A percentile compares a stretch with the other conserved stretches of the same genome.
Evolutionary conservation across 352 stramenopile genomes (phyloP).

Genomic region (Phytopythium helicoides): DNA sequence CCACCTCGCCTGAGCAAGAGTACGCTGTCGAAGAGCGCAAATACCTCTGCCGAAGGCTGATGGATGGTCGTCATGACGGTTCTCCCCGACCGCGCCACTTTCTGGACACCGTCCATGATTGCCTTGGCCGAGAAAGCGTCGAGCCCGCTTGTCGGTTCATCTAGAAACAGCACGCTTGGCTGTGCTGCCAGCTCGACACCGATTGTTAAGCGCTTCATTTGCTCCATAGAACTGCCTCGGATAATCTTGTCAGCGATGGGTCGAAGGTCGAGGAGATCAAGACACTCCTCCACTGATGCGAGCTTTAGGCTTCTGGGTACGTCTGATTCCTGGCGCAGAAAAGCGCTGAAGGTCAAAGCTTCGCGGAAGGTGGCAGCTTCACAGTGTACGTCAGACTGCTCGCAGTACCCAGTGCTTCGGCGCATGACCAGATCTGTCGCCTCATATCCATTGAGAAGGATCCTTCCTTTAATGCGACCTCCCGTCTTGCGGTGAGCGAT

Average conservation of each 20-base stretch:
- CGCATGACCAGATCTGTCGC: conserved; percentile 44
- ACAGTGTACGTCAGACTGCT: conserved; percentile 46
- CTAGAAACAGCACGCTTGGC: conserved; percentile 48
- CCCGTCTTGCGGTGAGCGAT: conserved; percentile 37
- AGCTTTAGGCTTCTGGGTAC: conserved; percentile 31
- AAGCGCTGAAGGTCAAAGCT: conserved; percentile 87
- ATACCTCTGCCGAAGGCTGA: conserved; percentile 42
- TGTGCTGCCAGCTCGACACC: conserved; percentile 45
- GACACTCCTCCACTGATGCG: conserved; percentile 67
- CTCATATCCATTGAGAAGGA: conserved; percentile 51
- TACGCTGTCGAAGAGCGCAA: conserved; percentile 84
- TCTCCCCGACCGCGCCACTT: conserved; percentile 60
- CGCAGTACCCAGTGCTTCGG: conserved; percentile 45
- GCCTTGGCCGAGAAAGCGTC: conserved; percentile 66
- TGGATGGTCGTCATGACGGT: conserved; percentile 67
- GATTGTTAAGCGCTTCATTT: conserved; percentile 53
- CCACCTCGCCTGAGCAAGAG: conserved; percentile 69
- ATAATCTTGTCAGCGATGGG: conserved; percentile 48
- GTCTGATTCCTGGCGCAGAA: conserved; percentile 53
- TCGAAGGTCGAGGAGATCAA: conserved; percentile 74
- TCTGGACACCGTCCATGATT: conserved; percentile 62
- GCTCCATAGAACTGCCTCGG: conserved; percentile 36
- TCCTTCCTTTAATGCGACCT: conserved; percentile 32
- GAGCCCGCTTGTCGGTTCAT: conserved; percentile 64
- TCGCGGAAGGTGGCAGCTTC: conserved; percentile 84